Conservation (phyloP, 148 eudicot species). For the Selenicereus undatus region DNA sequence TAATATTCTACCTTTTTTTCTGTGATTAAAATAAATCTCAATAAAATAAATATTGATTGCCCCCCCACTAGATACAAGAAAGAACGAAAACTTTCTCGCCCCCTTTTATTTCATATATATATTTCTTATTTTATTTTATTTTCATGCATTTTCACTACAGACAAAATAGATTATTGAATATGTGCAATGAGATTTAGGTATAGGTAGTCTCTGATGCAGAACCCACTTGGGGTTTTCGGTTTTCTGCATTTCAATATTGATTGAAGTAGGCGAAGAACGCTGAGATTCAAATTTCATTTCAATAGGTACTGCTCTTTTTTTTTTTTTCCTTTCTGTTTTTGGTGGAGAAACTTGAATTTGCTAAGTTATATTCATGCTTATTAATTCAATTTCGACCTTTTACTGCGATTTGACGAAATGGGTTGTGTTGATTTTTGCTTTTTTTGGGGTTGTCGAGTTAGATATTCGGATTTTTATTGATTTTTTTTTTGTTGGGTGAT, state of each 20-base stretch:
- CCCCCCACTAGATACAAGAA: background rate
- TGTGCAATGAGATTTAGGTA: background rate
- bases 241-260: conserved; percentile 7
- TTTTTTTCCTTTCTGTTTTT: background rate
- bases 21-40: background rate
- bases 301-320: background rate
- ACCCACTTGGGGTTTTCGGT: background rate
- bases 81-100: conserved; percentile 19
- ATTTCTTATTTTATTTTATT: background rate
- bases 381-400: conserved; percentile 3
- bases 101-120: conserved; percentile 18
- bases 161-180: background rate
- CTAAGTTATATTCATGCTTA: background rate
- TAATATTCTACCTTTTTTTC: conserved; percentile 14
- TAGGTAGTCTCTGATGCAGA: conserved; percentile 14
- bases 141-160: conserved; percentile 5
- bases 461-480: background rate
- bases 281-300: conserved; percentile 8
- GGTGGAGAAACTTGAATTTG: background rate
- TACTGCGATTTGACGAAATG: conserved; percentile 6
- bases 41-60: background rate
- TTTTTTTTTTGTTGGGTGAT: background rate
- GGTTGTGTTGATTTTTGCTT: background rate
- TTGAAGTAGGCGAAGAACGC: background rate
- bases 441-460: conserved; percentile 1